Conservation (phyloP, 1,284 basidiomycete genomes). For the Inonotus hispidus region DNA sequence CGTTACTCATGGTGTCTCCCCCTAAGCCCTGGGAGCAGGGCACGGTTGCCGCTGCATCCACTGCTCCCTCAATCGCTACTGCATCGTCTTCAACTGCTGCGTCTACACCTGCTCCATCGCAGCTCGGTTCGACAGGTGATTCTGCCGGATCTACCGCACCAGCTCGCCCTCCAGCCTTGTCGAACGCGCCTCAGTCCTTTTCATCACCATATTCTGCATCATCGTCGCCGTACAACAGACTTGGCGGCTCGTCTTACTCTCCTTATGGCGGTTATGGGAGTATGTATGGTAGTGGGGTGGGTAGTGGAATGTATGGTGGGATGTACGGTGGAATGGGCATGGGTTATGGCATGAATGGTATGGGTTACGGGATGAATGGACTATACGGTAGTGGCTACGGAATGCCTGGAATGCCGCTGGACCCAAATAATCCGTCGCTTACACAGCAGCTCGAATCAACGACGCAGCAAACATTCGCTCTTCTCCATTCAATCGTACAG, state of each 20-base stretch:
- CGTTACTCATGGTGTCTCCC: conserved; percentile 58
- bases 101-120: conserved; percentile 20
- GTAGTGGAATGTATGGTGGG: conserved; percentile 37
- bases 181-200: conserved; percentile 24
- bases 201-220: conserved; percentile 35
- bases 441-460: conserved; percentile 86
- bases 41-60: conserved; percentile 30
- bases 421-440: conserved; percentile 58
- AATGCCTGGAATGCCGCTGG: conserved; percentile 44
- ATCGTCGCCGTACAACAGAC: conserved; percentile 28
- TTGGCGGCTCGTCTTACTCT: conserved; percentile 26
- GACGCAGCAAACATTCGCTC: conserved; percentile 89
- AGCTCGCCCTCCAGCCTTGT: conserved; percentile 36
- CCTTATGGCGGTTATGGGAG: conserved; percentile 36
- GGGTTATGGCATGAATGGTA: conserved; percentile 34
- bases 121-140: conserved; percentile 30
- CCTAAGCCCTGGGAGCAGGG: conserved; percentile 83
- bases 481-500: conserved; percentile 92
- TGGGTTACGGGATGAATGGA: conserved; percentile 32
- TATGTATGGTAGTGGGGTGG: conserved; percentile 37
- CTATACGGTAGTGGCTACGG: conserved; percentile 24
- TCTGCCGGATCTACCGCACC: conserved; percentile 35
- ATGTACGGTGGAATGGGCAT: conserved; percentile 37
- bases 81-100: conserved; percentile 24
- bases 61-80: conserved; percentile 27